A percentile compares a stretch with the other conserved stretches of the same genome.
Evolutionary conservation across 371 early-diverging fungal species (phyloP).

Genomic region (Mucor racemosus): DNA sequence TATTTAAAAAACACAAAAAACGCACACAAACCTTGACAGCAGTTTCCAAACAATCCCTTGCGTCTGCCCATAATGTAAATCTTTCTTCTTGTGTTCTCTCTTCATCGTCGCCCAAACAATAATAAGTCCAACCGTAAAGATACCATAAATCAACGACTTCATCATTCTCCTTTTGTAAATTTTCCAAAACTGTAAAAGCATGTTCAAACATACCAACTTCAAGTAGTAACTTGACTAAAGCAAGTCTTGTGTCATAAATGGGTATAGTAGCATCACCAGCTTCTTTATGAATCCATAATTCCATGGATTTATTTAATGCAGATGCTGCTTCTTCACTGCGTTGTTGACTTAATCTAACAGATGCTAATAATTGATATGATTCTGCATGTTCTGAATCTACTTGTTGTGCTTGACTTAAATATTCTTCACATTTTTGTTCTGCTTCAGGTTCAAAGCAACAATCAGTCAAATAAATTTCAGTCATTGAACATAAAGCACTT

Average conservation of each 20-base stretch:
- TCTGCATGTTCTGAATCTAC: conserved; percentile 80
- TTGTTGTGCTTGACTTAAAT: conserved; percentile 68
- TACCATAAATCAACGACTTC: conserved; percentile 92
- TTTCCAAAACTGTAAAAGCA: conserved; percentile 81
- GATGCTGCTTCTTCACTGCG: conserved; percentile 80
- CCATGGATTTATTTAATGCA: conserved; percentile 69
- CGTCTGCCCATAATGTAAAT: conserved; percentile 66
- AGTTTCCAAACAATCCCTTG: conserved; percentile 77
- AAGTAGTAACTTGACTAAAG: conserved; percentile 78
- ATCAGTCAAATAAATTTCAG: conserved; percentile 96
- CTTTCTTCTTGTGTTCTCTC: conserved; percentile 55
- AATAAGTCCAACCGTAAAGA: conserved; percentile 92
- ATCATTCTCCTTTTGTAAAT: conserved; percentile 88
- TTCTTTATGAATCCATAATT: conserved; percentile 77
- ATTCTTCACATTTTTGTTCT: conserved; percentile 81
- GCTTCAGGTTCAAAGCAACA: conserved; percentile 94
- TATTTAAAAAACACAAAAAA: background rate
- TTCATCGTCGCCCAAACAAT: conserved; percentile 75
- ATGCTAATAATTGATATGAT: conserved; percentile 88
- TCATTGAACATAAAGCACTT: conserved; percentile 89
- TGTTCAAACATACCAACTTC: conserved; percentile 80
- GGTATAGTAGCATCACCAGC: conserved; percentile 68
- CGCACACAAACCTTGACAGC: conserved; percentile 64
- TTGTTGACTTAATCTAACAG: conserved; percentile 87
- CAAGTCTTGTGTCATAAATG: conserved; percentile 81